These are phyloP conservation scores for Brassica hybrid DNA, from an alignment of 441 rosid genomes.

Conservation along the genomic window DNA sequence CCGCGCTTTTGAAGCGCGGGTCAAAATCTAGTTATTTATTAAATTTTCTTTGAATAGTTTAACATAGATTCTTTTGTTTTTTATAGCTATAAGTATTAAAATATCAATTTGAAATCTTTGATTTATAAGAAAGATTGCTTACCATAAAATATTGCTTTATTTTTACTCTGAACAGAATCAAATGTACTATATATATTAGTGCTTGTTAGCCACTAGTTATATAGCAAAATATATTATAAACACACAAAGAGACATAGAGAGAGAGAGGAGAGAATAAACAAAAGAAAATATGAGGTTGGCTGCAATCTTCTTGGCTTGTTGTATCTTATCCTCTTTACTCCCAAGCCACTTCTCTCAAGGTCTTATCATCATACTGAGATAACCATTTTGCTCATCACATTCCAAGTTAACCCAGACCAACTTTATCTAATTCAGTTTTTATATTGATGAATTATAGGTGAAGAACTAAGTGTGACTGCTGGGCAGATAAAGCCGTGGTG, in stretches of 20 bases:
- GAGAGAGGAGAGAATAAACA: not conserved
- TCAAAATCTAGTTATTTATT: no score
- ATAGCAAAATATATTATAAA: not conserved
- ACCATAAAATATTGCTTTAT: not conserved
- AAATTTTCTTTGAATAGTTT: no score
- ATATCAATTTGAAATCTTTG: not conserved
- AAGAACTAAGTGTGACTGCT: not conserved
- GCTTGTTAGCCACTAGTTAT: not conserved
- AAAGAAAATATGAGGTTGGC: conserved; percentile 30
- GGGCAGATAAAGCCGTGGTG: conserved; percentile 35
- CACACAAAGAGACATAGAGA: not conserved
- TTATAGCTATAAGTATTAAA: not conserved
- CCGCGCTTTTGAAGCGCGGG: no score
- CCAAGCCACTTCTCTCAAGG: conserved; percentile 30
- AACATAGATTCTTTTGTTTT: not conserved
- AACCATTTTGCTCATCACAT: conserved; percentile 3
- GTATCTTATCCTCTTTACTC: conserved; percentile 31
- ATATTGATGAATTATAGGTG: conserved; percentile 24
- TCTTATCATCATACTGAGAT: conserved; percentile 7
- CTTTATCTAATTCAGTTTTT: not conserved
- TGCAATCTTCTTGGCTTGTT: conserved; percentile 34
- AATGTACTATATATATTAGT: not conserved
- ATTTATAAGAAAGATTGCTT: not conserved
- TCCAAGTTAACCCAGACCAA: conserved; percentile 9
- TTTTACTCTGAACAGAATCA: not conserved